Evolutionary conservation across 2,329 filamentous ascomycete species (phyloP), one percentile per base, ranked within the genome.

Genomic region (Diplodia sapinea): DNA sequence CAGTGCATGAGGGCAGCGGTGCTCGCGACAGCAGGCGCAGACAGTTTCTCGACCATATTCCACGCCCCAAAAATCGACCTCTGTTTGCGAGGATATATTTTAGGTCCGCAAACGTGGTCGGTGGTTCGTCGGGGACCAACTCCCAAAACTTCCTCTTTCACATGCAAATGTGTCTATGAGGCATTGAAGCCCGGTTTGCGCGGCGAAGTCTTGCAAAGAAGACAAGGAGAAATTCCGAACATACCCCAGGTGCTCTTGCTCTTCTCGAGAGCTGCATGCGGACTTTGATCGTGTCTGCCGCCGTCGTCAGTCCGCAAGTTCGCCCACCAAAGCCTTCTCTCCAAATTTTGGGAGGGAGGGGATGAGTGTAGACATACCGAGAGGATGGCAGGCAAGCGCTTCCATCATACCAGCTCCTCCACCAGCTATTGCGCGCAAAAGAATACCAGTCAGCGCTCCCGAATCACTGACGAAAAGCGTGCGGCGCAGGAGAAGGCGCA

Each of bases 321-420:
- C 38, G 7, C 13, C 9, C 26, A 3, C 13, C 12, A 13, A 15
- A 2, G 13, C 9, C 9, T 4, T 26, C 31, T 40, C 31, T 15
- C 31, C 61, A 13, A 23, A 12, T 23, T 40, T 47, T 29, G 12
- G 56, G 36, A 11, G 15, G 7, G 31, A 7, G 29, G 33, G 0
- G 20, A 7, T 33, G 20, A 2, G 15, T 4, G 8, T n/a, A 23
- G 7, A 73, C 85, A 74, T 86, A 94, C 91, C 91, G 68, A 98
- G 87, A 70, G 95, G 95, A 84, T 99, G 95, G 81, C 95, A 99
- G 65, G 85, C 93, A 70, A 99, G 89, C 59, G 95, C 95, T 82
- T 99, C 95, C 94, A 98, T 98, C 94, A 98, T 97, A 77, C 95
- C 95, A 74, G 95, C 95, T 81, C 93, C 93, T 78, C 95, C 95